Evolutionary conservation across 495 filamentous ascomycete species (phyloP), one percentile per base, ranked within the genome.

Genomic region (Platismatia glauca): DNA sequence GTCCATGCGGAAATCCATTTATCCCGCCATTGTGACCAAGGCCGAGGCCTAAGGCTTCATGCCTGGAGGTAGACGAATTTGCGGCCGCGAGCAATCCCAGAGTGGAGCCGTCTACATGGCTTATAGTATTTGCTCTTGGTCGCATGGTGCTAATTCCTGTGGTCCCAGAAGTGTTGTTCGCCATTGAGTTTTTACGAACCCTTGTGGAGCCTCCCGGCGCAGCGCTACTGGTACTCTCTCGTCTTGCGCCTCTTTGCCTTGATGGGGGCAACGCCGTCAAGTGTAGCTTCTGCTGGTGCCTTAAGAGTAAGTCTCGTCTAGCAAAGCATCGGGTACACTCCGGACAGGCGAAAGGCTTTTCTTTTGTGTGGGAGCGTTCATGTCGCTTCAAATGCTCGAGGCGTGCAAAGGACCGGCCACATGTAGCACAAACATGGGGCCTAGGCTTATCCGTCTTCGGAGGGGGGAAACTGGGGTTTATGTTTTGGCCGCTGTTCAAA

Each of bases 281-380:
- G 71, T 99, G 94, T 18, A 99, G 81, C 79, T 99, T 99, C 80
- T 99, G 94, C 78, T 99, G 94, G 75, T 99, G 94, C 34, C 94
- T 84, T 62, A 99, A 78, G 59, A 99, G 83, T 63, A 99, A 75
- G 73, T 99, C 94, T 62, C 94, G 84, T 39, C 94, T 84, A 37
- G 94, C 94, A 77, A 99, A 99, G 79, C 94, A 97, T 71, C 94
- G 78, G 27, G 89, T 81, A 71, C 94, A 99, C 73, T 97, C 91
- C 31, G 93, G 92, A 66, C 94, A 99, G 72, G 96, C 93, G 71
- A 99, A 99, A 3, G 94, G 94, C 78, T 98, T 98, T 73, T 99
- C 94, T 72, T 99, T 99, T 15, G 94, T 99, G 69, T 99, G 94
- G 24, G 94, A 97, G 50, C 94, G 86, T 79, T 99, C 94, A 75